Base-by-base conservation (phyloP, 805 yeast genomes). In the Metschnikowia picachoensis region DNA sequence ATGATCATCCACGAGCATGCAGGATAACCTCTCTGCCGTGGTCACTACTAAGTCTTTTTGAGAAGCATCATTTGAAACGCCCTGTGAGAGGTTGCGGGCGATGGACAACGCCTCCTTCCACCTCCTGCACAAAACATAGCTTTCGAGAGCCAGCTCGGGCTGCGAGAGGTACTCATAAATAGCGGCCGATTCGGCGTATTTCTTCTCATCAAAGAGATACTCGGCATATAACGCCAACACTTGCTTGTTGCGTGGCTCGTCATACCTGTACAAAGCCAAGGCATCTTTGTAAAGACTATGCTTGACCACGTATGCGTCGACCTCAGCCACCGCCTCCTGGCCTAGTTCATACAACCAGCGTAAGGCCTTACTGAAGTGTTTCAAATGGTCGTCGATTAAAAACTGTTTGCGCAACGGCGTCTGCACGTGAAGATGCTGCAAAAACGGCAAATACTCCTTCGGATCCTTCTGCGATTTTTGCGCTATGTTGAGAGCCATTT, bases 381-480 rank as follows among this genome's bases (percentile, higher is more conserved):
- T 81, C 62, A 94, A 76, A 60, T 82, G 74, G 41, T 87, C 85
- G 61, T 94, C 98, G 55, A 94, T 86, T 60, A 81, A 64, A 60
- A 87, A 91, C 59, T 78, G 76, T 53, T 83, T 80, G 49, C 96
- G 79, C 45, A 81, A 64, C 6, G 79, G 83, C 0, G 78, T 68
- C 63, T 85, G 87, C 35, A 78, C 79, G 54, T 87, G 85, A 44
- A 94, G 71, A 39, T 82, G 76, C 59, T 89, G 96, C 53, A 94
- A 74, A 65, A 94, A 94, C 42, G 99, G 97, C 43, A 94, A 70
- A 57, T 94, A 94, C 65, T 94, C 99, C 59, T 91, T 89, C 20
- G 99, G 99, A 68, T 94, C 99, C 74, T 85, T 91, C 65, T 92
- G 98, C 0, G 97, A 90, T 60, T 90, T 94, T 62, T 95, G 98